A percentile compares a stretch with the other conserved stretches of the same genome.
Evolutionary conservation across 2,329 filamentous ascomycete genomes (phyloP).

Genomic region (Curvularia sp.): DNA sequence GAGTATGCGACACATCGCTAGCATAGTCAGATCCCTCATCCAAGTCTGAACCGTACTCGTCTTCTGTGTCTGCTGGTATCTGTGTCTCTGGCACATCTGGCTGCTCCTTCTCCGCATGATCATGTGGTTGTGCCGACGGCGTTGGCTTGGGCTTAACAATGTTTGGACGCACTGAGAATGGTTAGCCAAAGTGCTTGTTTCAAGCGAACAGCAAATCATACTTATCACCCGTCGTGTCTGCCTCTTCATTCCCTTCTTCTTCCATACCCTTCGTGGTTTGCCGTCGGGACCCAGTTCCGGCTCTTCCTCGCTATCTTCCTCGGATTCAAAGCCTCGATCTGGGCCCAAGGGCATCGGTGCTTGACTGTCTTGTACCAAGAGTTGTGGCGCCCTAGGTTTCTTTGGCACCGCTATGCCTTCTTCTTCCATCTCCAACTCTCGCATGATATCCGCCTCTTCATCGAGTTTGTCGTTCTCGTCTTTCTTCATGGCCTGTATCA

Average conservation of each 20-base stretch:
- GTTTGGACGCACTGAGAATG: constrained; percentile 49
- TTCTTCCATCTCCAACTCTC: constrained; percentile 68
- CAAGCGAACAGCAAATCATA: constrained; percentile 22
- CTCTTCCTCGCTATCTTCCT: constrained; percentile 64
- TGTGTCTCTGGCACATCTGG: constrained; percentile 49
- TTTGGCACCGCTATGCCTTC: constrained; percentile 34
- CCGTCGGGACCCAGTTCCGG: constrained; percentile 61
- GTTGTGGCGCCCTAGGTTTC: constrained; percentile 39
- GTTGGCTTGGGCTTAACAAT: constrained; percentile 54
- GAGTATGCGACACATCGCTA: constrained; percentile 49
- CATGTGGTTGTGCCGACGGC: constrained; percentile 31
- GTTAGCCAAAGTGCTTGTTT: constrained; percentile 27
- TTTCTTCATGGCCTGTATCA: constrained; percentile 73
- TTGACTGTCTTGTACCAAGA: constrained; percentile 56
- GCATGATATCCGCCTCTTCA: constrained; percentile 76
- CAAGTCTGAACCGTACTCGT: constrained; percentile 44
- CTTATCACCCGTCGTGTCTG: constrained; percentile 74
- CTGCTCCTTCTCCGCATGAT: constrained; percentile 49
- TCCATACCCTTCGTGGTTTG: constrained; percentile 69
- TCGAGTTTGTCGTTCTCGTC: constrained; percentile 63
- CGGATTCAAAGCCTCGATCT: constrained; percentile 59
- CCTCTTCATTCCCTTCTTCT: constrained; percentile 85
- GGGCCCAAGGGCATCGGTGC: constrained; percentile 55
- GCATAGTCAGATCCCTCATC: constrained; percentile 53
- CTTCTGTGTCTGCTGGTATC: constrained; percentile 39